Evolutionary conservation across 2,329 filamentous ascomycete species (phyloP), one percentile per base, ranked within the genome.

Genomic region (Xylaria sp.): DNA sequence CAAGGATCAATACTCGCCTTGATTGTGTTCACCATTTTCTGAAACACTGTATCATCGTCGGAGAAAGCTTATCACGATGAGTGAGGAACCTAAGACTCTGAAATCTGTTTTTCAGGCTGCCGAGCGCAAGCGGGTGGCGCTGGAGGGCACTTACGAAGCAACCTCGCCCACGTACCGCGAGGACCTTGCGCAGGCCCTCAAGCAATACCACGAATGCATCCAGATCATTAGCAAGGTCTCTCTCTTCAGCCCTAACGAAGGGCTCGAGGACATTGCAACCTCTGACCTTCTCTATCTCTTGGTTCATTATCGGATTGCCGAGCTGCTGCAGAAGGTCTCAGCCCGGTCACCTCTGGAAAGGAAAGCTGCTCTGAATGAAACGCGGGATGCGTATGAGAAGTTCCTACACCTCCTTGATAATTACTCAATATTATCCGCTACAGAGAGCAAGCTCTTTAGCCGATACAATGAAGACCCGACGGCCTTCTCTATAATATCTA

Each of bases 221-320:
- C 77, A 83, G 54, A 83, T 90, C 51, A 84, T 90, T 60, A 78
- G 84, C 61, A 80, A 85, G 55, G 78, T 94, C 21, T 88, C 90
- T 0, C 78, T 99, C 48, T 97, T 97, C 81, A 96, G 91, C 63
- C 80, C 86, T 34, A 99, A 99, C 73, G 94, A 99, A 72, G 82
- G 84, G 1, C 74, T 93, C 38, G 94, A 99, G 57, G 94, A 99
- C 74, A 77, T 97, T 26, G 79, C 90, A 13, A 95, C 93, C 1
- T 80, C 82, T n/a, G 88, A 96, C 66, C 76, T 99, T 26, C 91
- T 91, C 74, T 96, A 93, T 71, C 81, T 99, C 57, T 81, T 91
- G 19, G 83, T 92, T 57, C 82, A 89, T 71, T 91, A 87, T 71
- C 84, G 88, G 66, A 77, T 94, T 48, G 93, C 92, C 29, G 92